Evolutionary conservation across 176 grass and related monocot species (phyloP).

Genomic region (Ananas comosus): DNA sequence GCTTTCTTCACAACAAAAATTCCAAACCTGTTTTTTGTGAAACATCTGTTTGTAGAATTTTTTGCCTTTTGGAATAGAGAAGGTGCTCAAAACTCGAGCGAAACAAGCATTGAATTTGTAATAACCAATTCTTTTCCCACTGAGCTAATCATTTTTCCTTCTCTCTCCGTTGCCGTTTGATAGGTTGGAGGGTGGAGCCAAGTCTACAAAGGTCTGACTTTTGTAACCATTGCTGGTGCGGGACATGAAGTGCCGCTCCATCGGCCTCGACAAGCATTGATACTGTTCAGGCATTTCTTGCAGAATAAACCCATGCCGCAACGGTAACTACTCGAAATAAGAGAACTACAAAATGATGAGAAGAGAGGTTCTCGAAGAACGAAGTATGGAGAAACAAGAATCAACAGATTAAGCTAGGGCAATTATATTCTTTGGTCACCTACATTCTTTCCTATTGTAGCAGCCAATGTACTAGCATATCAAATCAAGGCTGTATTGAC

Average conservation of each 20-base stretch:
- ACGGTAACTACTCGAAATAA: conserved; percentile 30
- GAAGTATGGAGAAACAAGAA: not conserved
- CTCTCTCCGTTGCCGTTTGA: conserved; percentile 12
- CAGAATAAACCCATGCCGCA: conserved; percentile 40
- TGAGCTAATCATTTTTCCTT: not conserved
- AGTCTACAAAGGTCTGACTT: conserved; percentile 79
- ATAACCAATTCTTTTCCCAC: too few species aligned
- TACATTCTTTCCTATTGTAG: not conserved
- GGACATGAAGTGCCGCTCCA: conserved; percentile 68
- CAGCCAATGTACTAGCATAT: not conserved
- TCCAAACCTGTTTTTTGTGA: too few species aligned
- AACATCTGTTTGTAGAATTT: too few species aligned
- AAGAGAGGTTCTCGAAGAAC: not conserved
- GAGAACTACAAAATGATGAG: not conserved
- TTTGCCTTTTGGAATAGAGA: too few species aligned
- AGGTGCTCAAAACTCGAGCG: too few species aligned
- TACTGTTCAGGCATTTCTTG: conserved; percentile 60
- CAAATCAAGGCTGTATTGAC: not conserved
- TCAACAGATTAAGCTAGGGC: not conserved
- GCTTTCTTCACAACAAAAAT: too few species aligned
- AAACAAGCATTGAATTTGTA: too few species aligned
- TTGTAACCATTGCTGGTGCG: conserved; percentile 60
- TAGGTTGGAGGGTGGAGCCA: conserved; percentile 96
- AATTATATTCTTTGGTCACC: not conserved
- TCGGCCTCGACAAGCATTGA: conserved; percentile 53